Base-by-base conservation (phyloP, 768 basidiomycete species). In the Cubamyces sp. region DNA sequence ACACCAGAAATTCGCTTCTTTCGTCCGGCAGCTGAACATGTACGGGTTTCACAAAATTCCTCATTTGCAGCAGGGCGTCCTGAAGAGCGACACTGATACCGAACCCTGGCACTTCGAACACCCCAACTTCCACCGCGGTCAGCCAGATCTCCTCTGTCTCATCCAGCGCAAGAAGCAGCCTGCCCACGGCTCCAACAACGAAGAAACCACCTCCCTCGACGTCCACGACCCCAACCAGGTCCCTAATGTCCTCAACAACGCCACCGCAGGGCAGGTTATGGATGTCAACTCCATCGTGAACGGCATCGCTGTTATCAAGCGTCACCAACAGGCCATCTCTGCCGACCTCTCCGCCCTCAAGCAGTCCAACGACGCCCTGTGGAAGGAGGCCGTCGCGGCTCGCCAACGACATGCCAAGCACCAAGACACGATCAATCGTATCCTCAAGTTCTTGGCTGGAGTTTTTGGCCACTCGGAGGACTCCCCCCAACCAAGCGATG, bases 31-130 rank as follows among this genome's bases (percentile, higher is more conserved):
- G 72, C 82, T 96, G 66, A 97, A 96, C 81, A 95, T 95, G 91
- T 97, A 96, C 74, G 92, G 92, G 57, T 94, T 95, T 74, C 91
- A 92, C 82, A 91, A 91, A 78, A 93, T 98, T 49, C 96, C 95
- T 0, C 95, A 98, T 72, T 86, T 98, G 19, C 95, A 96, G 70
- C 92, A 96, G 74, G 95, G 96, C 48, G 94, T 94, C 26, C 82
- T 98, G 64, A 90, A 87, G 71, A 84, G 86, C 73, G 92, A 95
- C 60, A 80, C 84, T 55, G 90, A 90, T 64, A 86, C 84, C 48
- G 94, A 96, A 70, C 84, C 88, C 56, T 92, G 90, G 89, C 94
- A 98, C 74, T 99, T 98, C 75, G 87, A 87, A 62, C 94, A 97
- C 73, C 85, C 88, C 3, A 87, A 92, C 74, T 99, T 99, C 72